Evolutionary conservation across 106 monocot species (phyloP), one percentile per base, ranked within the genome.

Genomic region (Vanilla planifolia): DNA sequence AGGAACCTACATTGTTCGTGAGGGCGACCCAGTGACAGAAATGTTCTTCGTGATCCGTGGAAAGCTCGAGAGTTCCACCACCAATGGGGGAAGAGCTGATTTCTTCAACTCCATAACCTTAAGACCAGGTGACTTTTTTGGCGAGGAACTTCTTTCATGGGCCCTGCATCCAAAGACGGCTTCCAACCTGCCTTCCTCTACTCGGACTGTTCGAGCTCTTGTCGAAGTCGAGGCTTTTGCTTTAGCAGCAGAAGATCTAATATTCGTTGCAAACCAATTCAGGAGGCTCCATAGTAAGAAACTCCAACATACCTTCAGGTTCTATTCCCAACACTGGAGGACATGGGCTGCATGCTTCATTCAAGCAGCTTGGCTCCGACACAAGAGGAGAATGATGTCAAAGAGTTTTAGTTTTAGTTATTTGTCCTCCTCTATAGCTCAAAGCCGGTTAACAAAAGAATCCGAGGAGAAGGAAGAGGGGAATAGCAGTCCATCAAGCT

Each of bases 31-130:
- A 4, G 84, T 88, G 35, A 88, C 73, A 0, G 93, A 93, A 48
- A 93, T 93, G 93, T 58, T 93, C 21, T 93, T 93, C 63, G 51
- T 93, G 16, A 88, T 93, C 27, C 81, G 88, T 23, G 93, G 93
- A 0, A 72, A 66, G 20, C 39, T 93, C 7, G 88, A 93, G 51
- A 93, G 93, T 66, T 88, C 76, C 42, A 93, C 88, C 6, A 93
- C 93, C 22, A 79, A 88, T 11, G 93, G 88, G 0, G 88, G 93
- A 27, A 65, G 68, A 48, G 85, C 74, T 20, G 88, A 85, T 8
- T 93, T 93, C 62, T 93, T 88, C 63, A 85, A 93, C 33, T 81
- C 88, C 3, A 88, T 88, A 41, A 84, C 68, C 7, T 73, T 93
- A 17, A 61, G 78, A 22, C 75, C 85, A 2, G 85, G 85, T 2